These are phyloP conservation scores for Microbotryum scabiosae DNA, from an alignment of 1,284 basidiomycete genomes.

Conservation along the genomic window DNA sequence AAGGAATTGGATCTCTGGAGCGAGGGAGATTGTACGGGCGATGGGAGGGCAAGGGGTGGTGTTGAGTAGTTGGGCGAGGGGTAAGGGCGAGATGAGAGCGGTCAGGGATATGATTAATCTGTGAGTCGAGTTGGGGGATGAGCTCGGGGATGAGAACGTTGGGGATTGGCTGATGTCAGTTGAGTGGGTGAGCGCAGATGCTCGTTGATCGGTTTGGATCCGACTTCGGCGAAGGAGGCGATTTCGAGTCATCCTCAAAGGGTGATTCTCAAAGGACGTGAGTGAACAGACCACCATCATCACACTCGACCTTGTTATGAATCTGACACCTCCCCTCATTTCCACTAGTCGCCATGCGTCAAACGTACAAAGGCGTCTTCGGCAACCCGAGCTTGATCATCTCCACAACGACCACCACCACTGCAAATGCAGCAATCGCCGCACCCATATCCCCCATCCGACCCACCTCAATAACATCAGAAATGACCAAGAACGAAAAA, in stretches of 20 bases:
- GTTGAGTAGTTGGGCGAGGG: conserved; percentile 55
- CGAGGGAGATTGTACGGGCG: conserved; percentile 61
- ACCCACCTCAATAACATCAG: background rate
- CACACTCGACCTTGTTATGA: no score
- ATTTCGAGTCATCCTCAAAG: conserved; percentile 56
- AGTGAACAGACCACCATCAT: no score
- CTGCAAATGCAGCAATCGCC: background rate
- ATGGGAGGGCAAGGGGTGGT: conserved; percentile 66
- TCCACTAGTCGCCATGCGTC: conserved; percentile 21
- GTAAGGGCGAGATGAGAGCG: conserved; percentile 54
- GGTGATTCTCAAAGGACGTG: conserved; percentile 61
- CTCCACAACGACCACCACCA: background rate
- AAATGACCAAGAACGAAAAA: no score
- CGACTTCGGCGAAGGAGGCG: conserved; percentile 57
- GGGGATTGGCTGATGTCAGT: background rate
- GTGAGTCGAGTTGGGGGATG: conserved; percentile 42
- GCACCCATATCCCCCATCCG: background rate
- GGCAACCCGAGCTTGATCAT: conserved; percentile 19
- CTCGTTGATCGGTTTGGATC: conserved; percentile 55
- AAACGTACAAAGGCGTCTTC: conserved; percentile 27
- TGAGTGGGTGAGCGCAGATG: conserved; percentile 44
- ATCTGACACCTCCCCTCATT: no score
- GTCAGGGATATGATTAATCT: conserved; percentile 63
- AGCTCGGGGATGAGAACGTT: background rate
- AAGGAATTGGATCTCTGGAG: conserved; percentile 71